A percentile compares a stretch with the other conserved stretches of the same genome.
Conservation (phyloP, 2,329 filamentous ascomycete species). For the Xylariomycetidae sp. region DNA sequence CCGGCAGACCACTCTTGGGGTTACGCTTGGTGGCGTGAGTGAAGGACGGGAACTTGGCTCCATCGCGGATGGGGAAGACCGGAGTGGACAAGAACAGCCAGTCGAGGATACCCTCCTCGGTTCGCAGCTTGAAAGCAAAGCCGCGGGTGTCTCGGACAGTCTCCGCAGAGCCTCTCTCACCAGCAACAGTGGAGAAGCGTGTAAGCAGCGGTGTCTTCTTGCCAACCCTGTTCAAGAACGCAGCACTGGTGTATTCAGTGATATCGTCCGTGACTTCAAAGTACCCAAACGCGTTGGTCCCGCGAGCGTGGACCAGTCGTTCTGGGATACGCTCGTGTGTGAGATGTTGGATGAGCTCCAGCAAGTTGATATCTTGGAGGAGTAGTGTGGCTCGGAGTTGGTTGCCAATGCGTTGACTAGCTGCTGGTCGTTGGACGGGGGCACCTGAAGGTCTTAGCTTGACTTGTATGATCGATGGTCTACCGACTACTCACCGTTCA, state of each 20-base stretch:
- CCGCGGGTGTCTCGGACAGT: conserved; percentile 18
- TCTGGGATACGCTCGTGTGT: conserved; percentile 20
- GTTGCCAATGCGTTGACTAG: no score
- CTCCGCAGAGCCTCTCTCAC: conserved; percentile 17
- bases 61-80: conserved; percentile 19
- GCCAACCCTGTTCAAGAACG: conserved; percentile 16
- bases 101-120: conserved; percentile 17
- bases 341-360: conserved; percentile 17
- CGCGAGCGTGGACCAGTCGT: conserved; percentile 18
- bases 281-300: conserved; percentile 14
- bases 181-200: conserved; percentile 21
- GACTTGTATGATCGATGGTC: no score
- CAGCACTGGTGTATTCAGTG: conserved; percentile 17
- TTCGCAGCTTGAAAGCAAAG: conserved; percentile 20
- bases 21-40: conserved; percentile 18
- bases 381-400: no score
- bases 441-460: no score
- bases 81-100: conserved; percentile 18
- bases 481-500: no score
- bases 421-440: no score
- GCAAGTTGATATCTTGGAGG: conserved; percentile 10
- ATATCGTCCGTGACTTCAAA: conserved; percentile 21
- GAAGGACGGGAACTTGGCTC: conserved; percentile 19
- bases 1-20: conserved; percentile 14
- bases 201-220: conserved; percentile 19